A percentile compares a stretch with the other conserved stretches of the same genome.
phyloP scores from a whole-genome alignment of 164 flowering plant genomes.

The Umbilicus rupestris region DNA sequence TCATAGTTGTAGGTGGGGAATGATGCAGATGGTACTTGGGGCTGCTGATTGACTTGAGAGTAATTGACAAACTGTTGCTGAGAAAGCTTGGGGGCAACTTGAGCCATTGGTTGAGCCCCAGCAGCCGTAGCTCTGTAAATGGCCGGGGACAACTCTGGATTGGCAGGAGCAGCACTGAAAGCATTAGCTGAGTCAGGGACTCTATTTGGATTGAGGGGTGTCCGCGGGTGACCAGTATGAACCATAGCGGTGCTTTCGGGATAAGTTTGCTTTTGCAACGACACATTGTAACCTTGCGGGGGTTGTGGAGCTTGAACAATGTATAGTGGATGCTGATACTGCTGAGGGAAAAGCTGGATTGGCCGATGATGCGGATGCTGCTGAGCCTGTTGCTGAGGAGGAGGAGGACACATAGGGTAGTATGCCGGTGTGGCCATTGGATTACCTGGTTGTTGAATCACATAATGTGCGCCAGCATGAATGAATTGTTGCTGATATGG shows the following conservation, averaged over 20 bases:
- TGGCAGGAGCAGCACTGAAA: slow-evolving; percentile 34
- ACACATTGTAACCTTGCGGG: slow-evolving; percentile 48
- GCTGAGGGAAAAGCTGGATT: slow-evolving; percentile 30
- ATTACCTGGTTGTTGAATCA: slow-evolving; percentile 48
- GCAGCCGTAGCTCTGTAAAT: slow-evolving; percentile 43
- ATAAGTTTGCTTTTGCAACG: slow-evolving; percentile 23
- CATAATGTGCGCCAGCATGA: slow-evolving; percentile 51
- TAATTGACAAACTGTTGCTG: slow-evolving; percentile 45
- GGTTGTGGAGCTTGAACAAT: slow-evolving; percentile 45
- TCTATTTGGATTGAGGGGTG: slow-evolving; percentile 33
- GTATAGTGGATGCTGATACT: slow-evolving; percentile 51
- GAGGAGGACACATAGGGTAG: slow-evolving; percentile 50
- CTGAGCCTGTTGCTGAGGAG: slow-evolving; percentile 11
- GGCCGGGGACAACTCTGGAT: slow-evolving; percentile 42
- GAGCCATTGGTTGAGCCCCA: slow-evolving; percentile 41
- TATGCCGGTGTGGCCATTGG: slow-evolving; percentile 45
- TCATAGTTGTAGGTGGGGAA: slow-evolving; percentile 30
- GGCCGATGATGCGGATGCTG: slow-evolving; percentile 22
- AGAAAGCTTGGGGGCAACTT: slow-evolving; percentile 26
- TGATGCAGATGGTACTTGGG: slow-evolving; percentile 46
- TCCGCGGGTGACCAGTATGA: slow-evolving; percentile 40
- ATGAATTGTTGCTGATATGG: slow-evolving; percentile 30
- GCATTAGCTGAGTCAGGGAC: slow-evolving; percentile 24
- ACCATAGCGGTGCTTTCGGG: slow-evolving; percentile 23
- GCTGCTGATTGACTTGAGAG: slow-evolving; percentile 60